Conservation (phyloP, 2,329 filamentous ascomycete species). For the Verticillium tricorpus region DNA sequence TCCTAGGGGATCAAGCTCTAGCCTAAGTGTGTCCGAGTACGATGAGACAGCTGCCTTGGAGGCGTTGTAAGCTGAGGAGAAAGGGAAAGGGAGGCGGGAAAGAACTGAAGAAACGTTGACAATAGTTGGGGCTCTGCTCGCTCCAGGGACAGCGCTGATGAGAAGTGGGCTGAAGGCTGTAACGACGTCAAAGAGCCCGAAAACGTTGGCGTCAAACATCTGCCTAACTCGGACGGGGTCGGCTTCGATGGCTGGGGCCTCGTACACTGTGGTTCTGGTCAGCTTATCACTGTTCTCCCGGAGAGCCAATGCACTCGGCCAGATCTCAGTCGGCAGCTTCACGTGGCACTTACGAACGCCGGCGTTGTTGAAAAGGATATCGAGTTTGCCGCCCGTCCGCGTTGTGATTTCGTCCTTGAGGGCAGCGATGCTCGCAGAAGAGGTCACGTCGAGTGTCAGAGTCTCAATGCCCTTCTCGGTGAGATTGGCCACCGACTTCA, state of each 20-base stretch:
- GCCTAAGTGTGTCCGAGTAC: slow-evolving; percentile 28
- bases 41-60: slow-evolving; percentile 37
- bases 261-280: slow-evolving; percentile 5
- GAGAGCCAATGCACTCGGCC: slow-evolving; percentile 20
- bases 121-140: slow-evolving; percentile 16
- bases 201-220: slow-evolving; percentile 33
- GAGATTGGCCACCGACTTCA: slow-evolving; percentile 20
- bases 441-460: slow-evolving; percentile 35
- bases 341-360: slow-evolving; percentile 19
- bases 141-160: slow-evolving; percentile 21
- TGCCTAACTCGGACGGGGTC: slow-evolving; percentile 14
- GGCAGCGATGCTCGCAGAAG: slow-evolving; percentile 23
- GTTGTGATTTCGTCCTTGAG: slow-evolving; percentile 19
- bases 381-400: slow-evolving; percentile 30
- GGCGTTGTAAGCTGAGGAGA: slow-evolving; percentile 34
- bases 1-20: slow-evolving; percentile 30
- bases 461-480: slow-evolving; percentile 27
- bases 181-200: slow-evolving; percentile 30
- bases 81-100: slow-evolving; percentile 23
- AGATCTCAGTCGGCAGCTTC: slow-evolving; percentile 18
- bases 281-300: neutral
- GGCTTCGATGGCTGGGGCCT: slow-evolving; percentile 16
- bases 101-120: slow-evolving; percentile 36
- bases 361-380: slow-evolving; percentile 41
- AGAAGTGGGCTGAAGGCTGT: slow-evolving; percentile 33